Conservation (phyloP, 352 stramenopile species). For the Phytophthora idaei region DNA sequence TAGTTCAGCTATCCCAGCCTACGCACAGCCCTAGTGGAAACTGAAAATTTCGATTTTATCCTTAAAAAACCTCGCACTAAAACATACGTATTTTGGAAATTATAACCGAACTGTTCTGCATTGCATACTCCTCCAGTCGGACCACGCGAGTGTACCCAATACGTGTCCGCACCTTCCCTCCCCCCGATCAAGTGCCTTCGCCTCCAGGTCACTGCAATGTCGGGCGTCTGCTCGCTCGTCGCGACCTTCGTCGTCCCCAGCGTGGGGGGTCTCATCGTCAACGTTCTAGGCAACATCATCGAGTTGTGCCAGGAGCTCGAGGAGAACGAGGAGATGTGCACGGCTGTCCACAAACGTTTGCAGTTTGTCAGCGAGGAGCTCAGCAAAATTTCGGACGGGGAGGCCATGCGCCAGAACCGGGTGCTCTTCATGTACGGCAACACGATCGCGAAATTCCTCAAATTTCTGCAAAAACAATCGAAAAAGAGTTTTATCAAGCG, state of each 20-base stretch:
- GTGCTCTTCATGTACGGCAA: constrained; percentile 30
- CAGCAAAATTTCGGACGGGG: constrained; percentile 25
- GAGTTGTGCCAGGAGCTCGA: constrained; percentile 37
- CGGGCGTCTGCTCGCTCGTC: constrained; percentile 30
- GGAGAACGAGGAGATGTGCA: constrained; percentile 38
- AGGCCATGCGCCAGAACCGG: constrained; percentile 29
- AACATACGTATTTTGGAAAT: no score
- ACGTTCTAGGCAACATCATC: constrained; percentile 24
- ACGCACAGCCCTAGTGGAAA: no score
- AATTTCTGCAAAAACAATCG: constrained; percentile 32
- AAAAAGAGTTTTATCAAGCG: constrained; percentile 33
- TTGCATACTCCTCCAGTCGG: no score
- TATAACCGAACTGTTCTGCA: no score
- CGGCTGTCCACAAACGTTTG: constrained; percentile 23
- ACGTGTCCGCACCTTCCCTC: neutral
- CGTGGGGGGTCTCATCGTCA: constrained; percentile 29
- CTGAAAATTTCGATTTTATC: no score
- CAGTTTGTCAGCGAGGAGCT: constrained; percentile 30
- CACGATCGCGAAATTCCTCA: constrained; percentile 25
- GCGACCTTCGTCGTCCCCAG: constrained; percentile 28
- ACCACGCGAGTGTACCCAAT: no score
- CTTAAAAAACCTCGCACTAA: no score
- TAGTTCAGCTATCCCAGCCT: no score
- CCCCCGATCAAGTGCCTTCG: neutral
- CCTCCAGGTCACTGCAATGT: constrained; percentile 9